These are phyloP conservation scores for Fusarium piperis DNA, from an alignment of 2,329 filamentous ascomycete species.

Conservation along the genomic window DNA sequence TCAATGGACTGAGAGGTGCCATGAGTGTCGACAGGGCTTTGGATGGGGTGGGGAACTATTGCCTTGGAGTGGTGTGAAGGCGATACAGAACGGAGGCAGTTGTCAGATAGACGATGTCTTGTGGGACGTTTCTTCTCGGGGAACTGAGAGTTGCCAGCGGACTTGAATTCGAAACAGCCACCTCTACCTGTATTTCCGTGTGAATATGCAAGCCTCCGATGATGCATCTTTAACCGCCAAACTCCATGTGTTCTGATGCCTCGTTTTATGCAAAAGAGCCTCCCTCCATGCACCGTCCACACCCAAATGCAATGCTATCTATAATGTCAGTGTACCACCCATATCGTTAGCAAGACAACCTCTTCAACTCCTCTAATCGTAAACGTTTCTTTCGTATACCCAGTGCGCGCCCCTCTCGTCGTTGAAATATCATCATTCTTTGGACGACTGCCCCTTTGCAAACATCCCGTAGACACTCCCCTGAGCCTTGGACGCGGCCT, in stretches of 20 bases:
- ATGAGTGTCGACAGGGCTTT: too few relatives aligned
- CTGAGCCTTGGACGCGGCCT: conserved; percentile 70
- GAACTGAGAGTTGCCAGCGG: background rate
- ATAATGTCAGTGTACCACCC: background rate
- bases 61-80: background rate
- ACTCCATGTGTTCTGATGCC: background rate
- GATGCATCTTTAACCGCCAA: background rate
- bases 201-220: background rate
- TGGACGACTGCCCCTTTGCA: conserved; percentile 15
- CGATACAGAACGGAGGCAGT: background rate
- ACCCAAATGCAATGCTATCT: background rate
- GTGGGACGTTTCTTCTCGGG: background rate
- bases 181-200: background rate
- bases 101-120: background rate
- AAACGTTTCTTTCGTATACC: background rate
- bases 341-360: background rate
- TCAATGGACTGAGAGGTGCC: too few relatives aligned
- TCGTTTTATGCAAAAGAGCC: conserved; percentile 1
- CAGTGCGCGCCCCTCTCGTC: background rate
- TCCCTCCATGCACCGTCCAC: background rate
- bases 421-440: background rate
- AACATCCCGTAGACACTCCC: conserved; percentile 69
- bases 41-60: background rate
- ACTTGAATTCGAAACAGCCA: background rate
- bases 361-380: background rate